Evolutionary conservation across 805 yeast genomes (phyloP), one percentile per base, ranked within the genome.

Genomic region (Kodamaea hsintzibuensis): DNA sequence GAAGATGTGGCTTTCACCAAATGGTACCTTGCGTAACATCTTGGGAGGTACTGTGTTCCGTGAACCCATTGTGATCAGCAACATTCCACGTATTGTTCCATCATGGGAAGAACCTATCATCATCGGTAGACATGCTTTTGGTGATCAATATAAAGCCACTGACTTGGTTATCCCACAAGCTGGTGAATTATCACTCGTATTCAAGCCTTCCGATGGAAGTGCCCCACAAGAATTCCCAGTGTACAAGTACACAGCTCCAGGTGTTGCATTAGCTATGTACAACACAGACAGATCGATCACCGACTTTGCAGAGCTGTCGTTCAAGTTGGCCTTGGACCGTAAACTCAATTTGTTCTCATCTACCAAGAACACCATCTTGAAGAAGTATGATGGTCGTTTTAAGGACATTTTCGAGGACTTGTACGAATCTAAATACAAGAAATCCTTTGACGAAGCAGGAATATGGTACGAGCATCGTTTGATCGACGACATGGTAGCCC

Each of bases 401-500:
- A 88, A 87, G 68, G 93, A 88, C 65, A 86, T 88, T 55, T 88
- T 88, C 76, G 84, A 85, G 69, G 83, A 80, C 56, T 68, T 88
- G 50, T 88, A 81, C 62, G 89, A 84, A 50, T 53, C 76, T 14
- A 74, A 76, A 44, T 88, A 88, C 73, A 79, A 82, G 62, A 14
- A 70, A 9, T 70, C 79, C 53, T 87, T 87, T 62, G 89, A 86
- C 63, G 70, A 72, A 12, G 74, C 75, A 35, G 88, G 86, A 18
- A 80, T 88, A 59, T 81, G 83, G 77, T 88, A 87, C 63, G 92
- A 88, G 69, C 95, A 88, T 70, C 82, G 95, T 71, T 78, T 88
- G 66, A 88, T 88, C 58, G 95, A 88, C 70, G 95, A 88, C 68
- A 88, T 88, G 91, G 95, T 88, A 56, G 93, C 93, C 3, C 95